Evolutionary conservation across 2,329 filamentous ascomycete species (phyloP).

Genomic region (Ophiostoma piceae): DNA sequence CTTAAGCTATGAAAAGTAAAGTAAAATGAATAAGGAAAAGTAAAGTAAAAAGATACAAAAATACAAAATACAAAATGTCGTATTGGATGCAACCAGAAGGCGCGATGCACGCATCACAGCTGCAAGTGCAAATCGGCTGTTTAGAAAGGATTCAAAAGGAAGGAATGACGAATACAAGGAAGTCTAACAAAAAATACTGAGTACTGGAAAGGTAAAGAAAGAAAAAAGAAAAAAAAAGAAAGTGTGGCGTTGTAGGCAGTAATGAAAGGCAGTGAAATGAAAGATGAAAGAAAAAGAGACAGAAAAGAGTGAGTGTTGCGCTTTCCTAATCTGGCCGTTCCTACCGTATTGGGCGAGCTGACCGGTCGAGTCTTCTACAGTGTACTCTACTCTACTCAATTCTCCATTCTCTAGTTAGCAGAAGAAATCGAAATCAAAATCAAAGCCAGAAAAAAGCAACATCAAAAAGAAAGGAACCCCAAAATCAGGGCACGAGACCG

Average conservation of each 20-base stretch:
- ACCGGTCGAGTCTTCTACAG: neutral
- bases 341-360: neutral
- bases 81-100: neutral
- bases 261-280: neutral
- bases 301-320: neutral
- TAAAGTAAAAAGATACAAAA: no score
- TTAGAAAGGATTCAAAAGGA: neutral
- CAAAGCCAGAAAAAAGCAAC: no score
- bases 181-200: no score
- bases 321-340: neutral
- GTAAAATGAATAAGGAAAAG: no score
- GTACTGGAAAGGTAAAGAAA: neutral
- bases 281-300: neutral
- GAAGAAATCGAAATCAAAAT: no score
- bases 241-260: neutral
- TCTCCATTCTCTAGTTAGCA: no score
- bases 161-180: neutral
- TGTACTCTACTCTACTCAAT: no score
- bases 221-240: neutral
- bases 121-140: neutral
- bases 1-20: no score
- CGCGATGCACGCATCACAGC: neutral
- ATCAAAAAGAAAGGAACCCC: no score
- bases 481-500: neutral
- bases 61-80: neutral